These are phyloP conservation scores for Lupinus albus DNA, from an alignment of 306 rosid species.

Conservation along the genomic window DNA sequence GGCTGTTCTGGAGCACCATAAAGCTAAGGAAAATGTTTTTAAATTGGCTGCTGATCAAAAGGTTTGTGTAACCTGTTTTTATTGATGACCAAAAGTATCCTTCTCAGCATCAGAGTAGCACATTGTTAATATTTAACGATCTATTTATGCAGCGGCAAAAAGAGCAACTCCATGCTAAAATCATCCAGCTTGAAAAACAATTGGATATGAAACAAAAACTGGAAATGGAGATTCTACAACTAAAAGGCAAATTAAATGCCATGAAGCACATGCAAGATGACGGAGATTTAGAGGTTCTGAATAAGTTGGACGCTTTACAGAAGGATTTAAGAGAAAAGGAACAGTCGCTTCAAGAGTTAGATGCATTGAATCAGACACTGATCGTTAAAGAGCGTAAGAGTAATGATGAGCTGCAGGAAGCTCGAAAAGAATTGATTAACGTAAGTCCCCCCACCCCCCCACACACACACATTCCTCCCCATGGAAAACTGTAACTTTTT, in stretches of 20 bases:
- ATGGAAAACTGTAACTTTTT: conserved; percentile 7
- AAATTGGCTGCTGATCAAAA: conserved; percentile 93
- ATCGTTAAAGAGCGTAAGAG: conserved; percentile 82
- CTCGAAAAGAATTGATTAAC: conserved; percentile 76
- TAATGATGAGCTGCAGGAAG: conserved; percentile 94
- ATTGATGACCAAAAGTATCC: conserved; percentile 33
- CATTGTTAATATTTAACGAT: conserved; percentile 43
- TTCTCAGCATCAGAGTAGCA: conserved; percentile 36
- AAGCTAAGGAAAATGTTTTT: conserved; percentile 72
- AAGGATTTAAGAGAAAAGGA: conserved; percentile 81
- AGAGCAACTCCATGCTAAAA: conserved; percentile 78
- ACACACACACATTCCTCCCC: too few relatives aligned
- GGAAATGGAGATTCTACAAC: conserved; percentile 88
- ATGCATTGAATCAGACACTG: conserved; percentile 72
- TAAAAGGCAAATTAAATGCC: conserved; percentile 76
- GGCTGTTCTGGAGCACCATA: conserved; percentile 84
- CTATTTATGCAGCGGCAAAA: conserved; percentile 76
- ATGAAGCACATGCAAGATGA: conserved; percentile 82
- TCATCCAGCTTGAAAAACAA: conserved; percentile 73
- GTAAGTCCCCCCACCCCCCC: conserved; percentile 41
- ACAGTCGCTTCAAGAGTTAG: conserved; percentile 65
- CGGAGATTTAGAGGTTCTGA: conserved; percentile 76
- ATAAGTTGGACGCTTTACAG: conserved; percentile 65
- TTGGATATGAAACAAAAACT: conserved; percentile 81
- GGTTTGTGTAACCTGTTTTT: conserved; percentile 61